phyloP scores from a whole-genome alignment of 1,284 basidiomycete species.

The Cryptococcus sp. region DNA sequence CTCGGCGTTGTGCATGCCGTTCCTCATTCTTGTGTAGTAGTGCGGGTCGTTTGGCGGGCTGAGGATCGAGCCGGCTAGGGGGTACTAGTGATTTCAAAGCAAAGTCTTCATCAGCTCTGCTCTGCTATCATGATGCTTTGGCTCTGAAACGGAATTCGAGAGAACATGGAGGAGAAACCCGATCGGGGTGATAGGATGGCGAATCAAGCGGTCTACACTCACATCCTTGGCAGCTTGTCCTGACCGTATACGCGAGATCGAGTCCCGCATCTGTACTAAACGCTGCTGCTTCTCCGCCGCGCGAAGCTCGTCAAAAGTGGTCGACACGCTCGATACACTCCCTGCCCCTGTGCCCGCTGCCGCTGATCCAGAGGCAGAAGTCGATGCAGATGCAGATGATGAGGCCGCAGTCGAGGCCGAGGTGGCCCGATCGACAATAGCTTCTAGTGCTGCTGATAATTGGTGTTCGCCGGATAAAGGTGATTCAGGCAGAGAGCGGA shows the following conservation, averaged over 20 bases:
- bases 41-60: slow-evolving; percentile 18
- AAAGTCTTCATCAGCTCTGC: background rate
- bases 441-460: slow-evolving; percentile 16
- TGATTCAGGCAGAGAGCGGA: slow-evolving; percentile 13
- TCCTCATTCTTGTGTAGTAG: slow-evolving; percentile 19
- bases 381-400: background rate
- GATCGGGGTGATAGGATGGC: background rate
- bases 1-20: slow-evolving; percentile 18
- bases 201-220: slow-evolving; percentile 1
- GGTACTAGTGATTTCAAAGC: slow-evolving; percentile 5
- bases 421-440: slow-evolving; percentile 14
- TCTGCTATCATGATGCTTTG: background rate
- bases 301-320: slow-evolving; percentile 9
- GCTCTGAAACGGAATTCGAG: background rate
- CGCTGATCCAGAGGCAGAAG: background rate
- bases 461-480: slow-evolving; percentile 14
- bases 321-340: slow-evolving; percentile 1
- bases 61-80: slow-evolving; percentile 8
- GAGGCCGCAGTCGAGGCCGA: background rate
- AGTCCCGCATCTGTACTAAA: slow-evolving; percentile 14
- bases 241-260: slow-evolving; percentile 9
- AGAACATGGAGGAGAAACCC: background rate
- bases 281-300: slow-evolving; percentile 12
- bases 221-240: slow-evolving; percentile 15
- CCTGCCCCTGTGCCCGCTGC: background rate